These are phyloP conservation scores for Sporothrix curviconia DNA, from an alignment of 2,329 filamentous ascomycete species.

Conservation along the genomic window DNA sequence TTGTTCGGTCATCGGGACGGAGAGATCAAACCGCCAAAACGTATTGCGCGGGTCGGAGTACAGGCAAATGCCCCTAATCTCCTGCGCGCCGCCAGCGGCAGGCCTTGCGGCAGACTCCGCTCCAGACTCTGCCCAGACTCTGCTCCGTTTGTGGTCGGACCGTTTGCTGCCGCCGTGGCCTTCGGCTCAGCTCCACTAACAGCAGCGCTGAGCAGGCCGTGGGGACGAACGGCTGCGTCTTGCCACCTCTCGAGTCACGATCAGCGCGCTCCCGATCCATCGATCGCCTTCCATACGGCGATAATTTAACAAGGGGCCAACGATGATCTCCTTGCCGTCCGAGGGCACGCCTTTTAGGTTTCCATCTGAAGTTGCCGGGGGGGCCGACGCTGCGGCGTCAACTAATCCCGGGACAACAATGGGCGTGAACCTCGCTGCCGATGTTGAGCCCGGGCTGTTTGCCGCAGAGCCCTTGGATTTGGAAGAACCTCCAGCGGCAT, in stretches of 20 bases:
- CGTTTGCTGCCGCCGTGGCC: constrained; percentile 24
- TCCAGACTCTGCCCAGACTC: too few relatives aligned
- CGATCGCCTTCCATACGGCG: constrained; percentile 59
- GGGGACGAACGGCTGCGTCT: constrained; percentile 52
- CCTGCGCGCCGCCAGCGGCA: constrained; percentile 15
- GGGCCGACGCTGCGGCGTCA: not conserved
- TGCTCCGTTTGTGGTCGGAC: constrained; percentile 23
- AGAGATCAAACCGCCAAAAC: constrained; percentile 87
- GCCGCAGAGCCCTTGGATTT: not conserved
- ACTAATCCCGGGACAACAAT: constrained; percentile 13
- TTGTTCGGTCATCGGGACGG: constrained; percentile 62
- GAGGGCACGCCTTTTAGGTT: constrained; percentile 14
- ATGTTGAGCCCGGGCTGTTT: not conserved
- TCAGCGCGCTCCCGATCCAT: constrained; percentile 81
- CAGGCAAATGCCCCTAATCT: constrained; percentile 52
- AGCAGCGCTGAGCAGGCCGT: constrained; percentile 45
- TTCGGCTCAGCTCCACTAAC: constrained; percentile 22
- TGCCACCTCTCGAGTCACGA: constrained; percentile 68
- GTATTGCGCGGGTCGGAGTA: constrained; percentile 64
- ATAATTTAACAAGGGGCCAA: constrained; percentile 73
- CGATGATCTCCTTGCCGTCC: constrained; percentile 56
- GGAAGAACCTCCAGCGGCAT: not conserved
- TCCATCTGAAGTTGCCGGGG: not conserved
- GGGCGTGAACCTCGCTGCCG: constrained; percentile 11
- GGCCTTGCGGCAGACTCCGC: not conserved